Evolutionary conservation across 83 land plant genomes (phyloP), one percentile per base, ranked within the genome.

Genomic region (Diphasiastrum complanatum): DNA sequence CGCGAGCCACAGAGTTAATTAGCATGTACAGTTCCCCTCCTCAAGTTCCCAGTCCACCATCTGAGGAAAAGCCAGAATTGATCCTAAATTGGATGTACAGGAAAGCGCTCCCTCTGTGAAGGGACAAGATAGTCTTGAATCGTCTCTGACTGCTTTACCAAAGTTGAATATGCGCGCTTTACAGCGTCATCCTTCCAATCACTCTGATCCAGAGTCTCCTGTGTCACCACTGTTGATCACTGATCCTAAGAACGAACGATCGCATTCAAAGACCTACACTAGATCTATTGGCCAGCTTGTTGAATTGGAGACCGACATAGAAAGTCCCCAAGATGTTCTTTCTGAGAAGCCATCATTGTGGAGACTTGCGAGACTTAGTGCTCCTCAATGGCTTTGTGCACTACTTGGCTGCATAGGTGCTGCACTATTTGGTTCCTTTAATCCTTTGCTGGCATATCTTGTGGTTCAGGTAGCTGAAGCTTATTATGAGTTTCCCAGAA

Each of bases 381-480:
- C 83, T 50, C 85, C 99, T 35, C 96, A 93, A 58, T 93, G 96
- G 99, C 82, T 83, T 57, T 93, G 84, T 84, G 96, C 99, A 25
- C 80, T 93, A 26, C 70, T 93, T 16, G 99, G 99, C 31, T 89
- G 99, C 61, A 61, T 63, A 55, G 99, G 99, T 19, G 99, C 99
- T 48, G 96, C 91, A 3, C 78, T 93, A 5, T 89, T 93, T 81
- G 99, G 99, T 37, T 88, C 99, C 66, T 93, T 93, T 57, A 93
- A 89, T 79, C 99, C 99, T 49, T 83, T 93, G 55, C 90, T 93
- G 57, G 99, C 99, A 25, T 84, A 83, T 61, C 70, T 82, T 26
- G 67, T 85, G 51, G 79, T 81, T n/a, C 70, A 85, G 76, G 75
- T 89, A 14, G 92, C 83, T 22, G 75, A 79, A 47, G 74, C 82